Percentiles rank a stretch among this genome's conserved stretches.
phyloP scores from a whole-genome alignment of 805 yeast species.

The Myxozyma neotropica region DNA sequence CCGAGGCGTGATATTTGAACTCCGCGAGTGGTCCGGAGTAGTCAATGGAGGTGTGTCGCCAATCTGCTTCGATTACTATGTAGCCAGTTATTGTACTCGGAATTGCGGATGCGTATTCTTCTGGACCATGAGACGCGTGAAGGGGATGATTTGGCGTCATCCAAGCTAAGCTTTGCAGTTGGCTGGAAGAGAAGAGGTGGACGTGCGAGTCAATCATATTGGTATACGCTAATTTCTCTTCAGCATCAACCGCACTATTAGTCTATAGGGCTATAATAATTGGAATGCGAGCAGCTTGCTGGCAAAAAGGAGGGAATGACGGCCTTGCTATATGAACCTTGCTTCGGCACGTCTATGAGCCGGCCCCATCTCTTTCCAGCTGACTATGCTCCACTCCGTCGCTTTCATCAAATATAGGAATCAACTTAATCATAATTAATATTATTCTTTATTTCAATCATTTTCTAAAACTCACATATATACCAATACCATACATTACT shows the following conservation, averaged over 20 bases:
- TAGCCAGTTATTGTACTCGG: slow-evolving; percentile 39
- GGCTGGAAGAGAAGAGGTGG: slow-evolving; percentile 42
- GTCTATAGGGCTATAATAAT: no score
- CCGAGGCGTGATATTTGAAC: slow-evolving; percentile 37
- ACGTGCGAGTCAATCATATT: slow-evolving; percentile 45
- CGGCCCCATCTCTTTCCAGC: no score
- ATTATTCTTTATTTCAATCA: no score
- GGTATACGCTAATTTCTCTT: background rate
- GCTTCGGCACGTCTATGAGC: no score
- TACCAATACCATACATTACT: no score
- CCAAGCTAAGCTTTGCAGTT: slow-evolving; percentile 43
- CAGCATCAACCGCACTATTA: background rate
- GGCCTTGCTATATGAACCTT: no score
- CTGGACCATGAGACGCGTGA: slow-evolving; percentile 37
- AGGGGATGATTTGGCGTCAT: slow-evolving; percentile 42
- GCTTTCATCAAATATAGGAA: no score
- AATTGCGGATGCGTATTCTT: slow-evolving; percentile 38
- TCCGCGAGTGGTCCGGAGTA: slow-evolving; percentile 41
- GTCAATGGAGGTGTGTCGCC: slow-evolving; percentile 36
- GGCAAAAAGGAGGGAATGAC: no score
- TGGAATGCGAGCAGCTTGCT: no score
- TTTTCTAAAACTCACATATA: no score
- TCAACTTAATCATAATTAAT: no score
- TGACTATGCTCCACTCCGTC: no score
- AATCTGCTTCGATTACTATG: slow-evolving; percentile 46